Evolutionary conservation across 106 monocot species (phyloP), one percentile per base, ranked within the genome.

Genomic region (Acorus gramineus): DNA sequence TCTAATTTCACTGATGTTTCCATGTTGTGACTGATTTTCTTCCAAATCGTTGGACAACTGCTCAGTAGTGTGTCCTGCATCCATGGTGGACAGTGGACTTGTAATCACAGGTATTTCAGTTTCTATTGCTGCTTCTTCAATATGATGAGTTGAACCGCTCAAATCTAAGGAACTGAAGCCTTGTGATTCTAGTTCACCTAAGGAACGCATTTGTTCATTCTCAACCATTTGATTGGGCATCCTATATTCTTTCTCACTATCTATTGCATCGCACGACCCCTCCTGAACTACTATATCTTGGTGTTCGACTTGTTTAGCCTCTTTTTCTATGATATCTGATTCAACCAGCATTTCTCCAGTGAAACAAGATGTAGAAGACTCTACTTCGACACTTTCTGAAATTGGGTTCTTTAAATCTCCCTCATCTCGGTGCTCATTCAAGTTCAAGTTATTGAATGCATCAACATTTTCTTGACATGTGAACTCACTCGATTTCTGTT

Each of bases 1-100:
- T 53, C 11, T 48, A 59, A 71, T 65, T 61, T 70, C 47, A 12
- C 72, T 73, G 55, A 42, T 52, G 45, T 84, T 67, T 51, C 76
- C 69, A 52, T 79, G 74, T 56, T 54, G 63, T 11, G 81, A 79
- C 52, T 81, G 79, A 65, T 73, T 67, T 45, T 84, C 84, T 49
- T 81, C 84, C 6, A 54, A 28, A 28, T 28, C 28, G 28, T 28
- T 28, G 28, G 28, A 28, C 28, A 28, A 28, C 28, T 28, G 28
- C 28, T 28, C 28, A 28, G 28, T 28, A 28, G 28, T 28, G 28
- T 28, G 0, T 28, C 28, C 28, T 28, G 28, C 28, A 28, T 28
- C 28, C 28, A 28, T 28, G 28, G 28, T 28, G 28, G 28, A 28
- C 28, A 28, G 28, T 0, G 28, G 28, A 28, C 28, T 28, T 28